phyloP scores from a whole-genome alignment of 805 yeast genomes.

The Yarrowia sp. region DNA sequence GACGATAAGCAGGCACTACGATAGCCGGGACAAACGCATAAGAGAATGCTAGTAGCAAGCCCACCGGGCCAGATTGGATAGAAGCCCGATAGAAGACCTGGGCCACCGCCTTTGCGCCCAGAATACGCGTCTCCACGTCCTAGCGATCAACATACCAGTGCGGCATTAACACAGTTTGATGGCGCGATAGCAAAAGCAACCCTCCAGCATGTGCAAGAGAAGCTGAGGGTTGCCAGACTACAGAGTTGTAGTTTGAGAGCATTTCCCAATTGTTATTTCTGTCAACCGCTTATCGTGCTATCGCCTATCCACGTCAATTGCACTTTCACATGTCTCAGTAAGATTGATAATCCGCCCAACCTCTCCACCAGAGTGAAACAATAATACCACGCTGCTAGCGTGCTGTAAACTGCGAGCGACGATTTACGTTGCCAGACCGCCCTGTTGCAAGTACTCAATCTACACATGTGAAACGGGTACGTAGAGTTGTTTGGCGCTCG shows the following conservation, averaged over 20 bases:
- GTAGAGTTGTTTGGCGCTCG: not conserved
- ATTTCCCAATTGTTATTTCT: not conserved
- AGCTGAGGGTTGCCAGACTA: too few relatives aligned
- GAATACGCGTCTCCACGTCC: too few relatives aligned
- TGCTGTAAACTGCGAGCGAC: not conserved
- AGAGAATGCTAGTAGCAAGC: too few relatives aligned
- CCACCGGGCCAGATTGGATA: not conserved
- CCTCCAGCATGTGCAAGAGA: not conserved
- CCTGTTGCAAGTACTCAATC: not conserved
- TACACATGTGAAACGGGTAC: slow-evolving; percentile 2
- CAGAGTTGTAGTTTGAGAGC: too few relatives aligned
- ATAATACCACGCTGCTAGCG: not conserved
- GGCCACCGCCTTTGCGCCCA: too few relatives aligned
- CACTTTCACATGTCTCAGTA: not conserved
- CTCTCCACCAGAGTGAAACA: not conserved
- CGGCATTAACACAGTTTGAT: slow-evolving; percentile 15
- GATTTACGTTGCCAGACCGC: not conserved
- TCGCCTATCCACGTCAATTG: too few relatives aligned
- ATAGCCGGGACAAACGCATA: too few relatives aligned
- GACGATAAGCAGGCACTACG: too few relatives aligned
- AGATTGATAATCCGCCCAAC: slow-evolving; percentile 5
- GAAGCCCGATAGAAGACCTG: too few relatives aligned
- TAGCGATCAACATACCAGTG: slow-evolving; percentile 16
- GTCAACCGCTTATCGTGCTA: too few relatives aligned
- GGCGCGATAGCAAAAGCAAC: slow-evolving; percentile 1